Conservation (phyloP, 345 rosid genomes). For the Jatropha curcas region DNA sequence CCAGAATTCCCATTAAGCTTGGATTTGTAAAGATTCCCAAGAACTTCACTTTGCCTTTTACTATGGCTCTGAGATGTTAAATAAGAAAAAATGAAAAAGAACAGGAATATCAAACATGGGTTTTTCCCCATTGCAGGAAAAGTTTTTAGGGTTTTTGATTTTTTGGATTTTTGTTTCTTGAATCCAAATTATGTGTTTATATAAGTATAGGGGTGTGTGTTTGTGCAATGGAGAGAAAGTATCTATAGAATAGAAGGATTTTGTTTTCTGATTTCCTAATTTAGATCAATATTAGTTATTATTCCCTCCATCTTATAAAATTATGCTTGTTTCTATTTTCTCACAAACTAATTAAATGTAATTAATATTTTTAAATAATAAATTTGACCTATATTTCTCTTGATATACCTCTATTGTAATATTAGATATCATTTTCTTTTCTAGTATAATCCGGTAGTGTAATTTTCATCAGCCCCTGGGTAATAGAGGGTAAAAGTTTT, state of each 20-base stretch:
- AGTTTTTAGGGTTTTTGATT: not conserved
- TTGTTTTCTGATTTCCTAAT: no score
- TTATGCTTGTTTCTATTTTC: no score
- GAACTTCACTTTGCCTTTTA: conserved; percentile 30
- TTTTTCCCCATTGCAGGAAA: not conserved
- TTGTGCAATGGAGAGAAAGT: no score
- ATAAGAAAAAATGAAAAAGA: conserved; percentile 17
- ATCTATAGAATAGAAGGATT: not conserved
- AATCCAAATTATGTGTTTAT: not conserved
- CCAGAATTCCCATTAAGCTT: conserved; percentile 27
- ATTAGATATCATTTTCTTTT: no score
- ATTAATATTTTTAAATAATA: no score
- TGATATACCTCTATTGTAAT: no score
- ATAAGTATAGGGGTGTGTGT: not conserved
- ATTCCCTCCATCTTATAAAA: no score
- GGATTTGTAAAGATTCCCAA: conserved; percentile 34
- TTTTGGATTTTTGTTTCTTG: not conserved
- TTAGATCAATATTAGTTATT: not conserved
- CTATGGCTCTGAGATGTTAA: conserved; percentile 7
- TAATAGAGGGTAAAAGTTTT: no score
- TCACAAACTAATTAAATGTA: no score
- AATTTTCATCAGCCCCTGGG: no score
- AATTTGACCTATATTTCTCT: no score
- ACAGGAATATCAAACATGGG: conserved; percentile 6
- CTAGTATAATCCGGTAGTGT: no score